phyloP scores from a whole-genome alignment of 306 rosid genomes.

The Prosopis cineraria region DNA sequence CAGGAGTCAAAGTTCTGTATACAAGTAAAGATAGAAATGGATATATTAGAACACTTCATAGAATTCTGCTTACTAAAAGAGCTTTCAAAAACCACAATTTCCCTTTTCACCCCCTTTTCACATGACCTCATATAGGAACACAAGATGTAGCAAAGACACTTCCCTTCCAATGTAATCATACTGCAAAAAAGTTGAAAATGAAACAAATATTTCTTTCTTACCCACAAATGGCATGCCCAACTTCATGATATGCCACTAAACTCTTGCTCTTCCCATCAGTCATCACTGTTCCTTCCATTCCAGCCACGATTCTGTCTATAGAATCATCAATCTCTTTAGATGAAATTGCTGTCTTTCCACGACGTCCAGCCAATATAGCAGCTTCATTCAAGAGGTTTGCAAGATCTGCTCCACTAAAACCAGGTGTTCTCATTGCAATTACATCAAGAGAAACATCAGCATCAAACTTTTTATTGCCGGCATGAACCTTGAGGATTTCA shows the following conservation, averaged over 20 bases:
- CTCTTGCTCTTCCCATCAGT: conserved; percentile 98
- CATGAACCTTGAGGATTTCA: conserved; percentile 96
- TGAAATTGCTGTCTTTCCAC: conserved; percentile 84
- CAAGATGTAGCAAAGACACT: conserved; percentile 3
- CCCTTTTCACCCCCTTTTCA: neutral
- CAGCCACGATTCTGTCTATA: conserved; percentile 97
- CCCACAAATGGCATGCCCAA: conserved; percentile 99
- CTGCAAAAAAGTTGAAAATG: conserved; percentile 10
- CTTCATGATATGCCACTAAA: conserved; percentile 97
- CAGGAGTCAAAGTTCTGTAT: conserved; percentile 94
- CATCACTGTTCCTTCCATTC: conserved; percentile 99
- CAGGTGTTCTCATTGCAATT: conserved; percentile 97
- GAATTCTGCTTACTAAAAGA: conserved; percentile 8
- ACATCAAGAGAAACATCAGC: conserved; percentile 85
- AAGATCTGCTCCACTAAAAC: conserved; percentile 98
- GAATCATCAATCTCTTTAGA: conserved; percentile 97
- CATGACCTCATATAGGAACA: neutral
- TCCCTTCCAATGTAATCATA: neutral
- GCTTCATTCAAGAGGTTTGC: conserved; percentile 98
- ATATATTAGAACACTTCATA: conserved; percentile 29
- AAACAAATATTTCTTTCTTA: conserved; percentile 44
- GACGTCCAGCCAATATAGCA: conserved; percentile 96
- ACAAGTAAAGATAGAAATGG: conserved; percentile 22
- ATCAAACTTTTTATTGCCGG: conserved; percentile 85
- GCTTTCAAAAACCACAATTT: conserved; percentile 10